These are phyloP conservation scores for Pontederia paniculata DNA, from an alignment of 176 grass and related monocot genomes.

Conservation along the genomic window DNA sequence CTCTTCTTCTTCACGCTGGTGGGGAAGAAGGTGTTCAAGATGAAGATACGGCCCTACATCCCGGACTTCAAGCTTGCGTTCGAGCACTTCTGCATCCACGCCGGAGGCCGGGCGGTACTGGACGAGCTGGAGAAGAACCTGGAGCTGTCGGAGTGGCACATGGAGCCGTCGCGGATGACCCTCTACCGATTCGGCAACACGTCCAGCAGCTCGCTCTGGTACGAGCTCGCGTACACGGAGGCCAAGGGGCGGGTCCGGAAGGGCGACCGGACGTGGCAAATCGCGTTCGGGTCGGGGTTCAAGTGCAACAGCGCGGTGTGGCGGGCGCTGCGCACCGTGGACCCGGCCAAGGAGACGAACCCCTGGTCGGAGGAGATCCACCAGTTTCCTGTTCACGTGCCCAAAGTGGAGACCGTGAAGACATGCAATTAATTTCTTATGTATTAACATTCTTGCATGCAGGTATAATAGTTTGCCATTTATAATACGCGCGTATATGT, in stretches of 20 bases:
- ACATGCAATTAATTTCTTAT: too few relatives aligned
- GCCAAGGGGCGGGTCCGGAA: constrained; percentile 45
- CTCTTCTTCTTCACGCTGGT: constrained; percentile 3
- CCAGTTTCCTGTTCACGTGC: not conserved
- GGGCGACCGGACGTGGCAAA: constrained; percentile 51
- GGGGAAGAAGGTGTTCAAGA: not conserved
- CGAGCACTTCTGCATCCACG: constrained; percentile 74
- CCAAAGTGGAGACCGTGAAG: not conserved
- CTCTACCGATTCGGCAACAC: constrained; percentile 61
- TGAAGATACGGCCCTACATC: constrained; percentile 33
- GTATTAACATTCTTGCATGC: too few relatives aligned
- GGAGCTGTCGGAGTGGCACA: constrained; percentile 41
- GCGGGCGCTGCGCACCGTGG: not conserved
- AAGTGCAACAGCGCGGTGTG: constrained; percentile 62
- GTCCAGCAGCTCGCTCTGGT: constrained; percentile 62
- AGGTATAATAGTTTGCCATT: too few relatives aligned
- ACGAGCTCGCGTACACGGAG: constrained; percentile 59
- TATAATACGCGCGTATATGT: too few relatives aligned
- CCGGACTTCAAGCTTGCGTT: constrained; percentile 68
- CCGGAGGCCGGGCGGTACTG: constrained; percentile 40
- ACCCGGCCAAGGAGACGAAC: not conserved
- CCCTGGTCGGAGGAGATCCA: constrained; percentile 2
- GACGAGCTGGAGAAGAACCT: constrained; percentile 52
- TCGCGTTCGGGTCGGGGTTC: constrained; percentile 51
- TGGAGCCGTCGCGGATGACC: constrained; percentile 67